phyloP scores from a whole-genome alignment of 106 monocot genomes.

The Phalaenopsis equestris region DNA sequence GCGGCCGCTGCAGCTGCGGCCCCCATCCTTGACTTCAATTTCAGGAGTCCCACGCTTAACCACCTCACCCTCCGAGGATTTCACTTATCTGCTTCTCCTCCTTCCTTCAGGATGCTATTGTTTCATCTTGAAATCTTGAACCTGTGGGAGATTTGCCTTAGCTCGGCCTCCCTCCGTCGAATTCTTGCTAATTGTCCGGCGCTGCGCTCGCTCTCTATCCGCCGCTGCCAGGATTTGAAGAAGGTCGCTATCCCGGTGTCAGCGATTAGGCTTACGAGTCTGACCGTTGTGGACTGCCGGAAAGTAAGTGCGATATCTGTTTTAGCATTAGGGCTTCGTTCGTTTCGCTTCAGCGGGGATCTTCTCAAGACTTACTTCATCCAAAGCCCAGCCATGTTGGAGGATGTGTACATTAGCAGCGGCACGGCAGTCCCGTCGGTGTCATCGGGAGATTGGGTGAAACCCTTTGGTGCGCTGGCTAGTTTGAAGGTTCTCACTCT shows the following conservation, averaged over 20 bases:
- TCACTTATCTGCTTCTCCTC: slow-evolving; percentile 6
- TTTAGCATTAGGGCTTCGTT: slow-evolving; percentile 11
- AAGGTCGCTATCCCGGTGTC: slow-evolving; percentile 11
- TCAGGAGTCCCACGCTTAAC: slow-evolving; percentile 10
- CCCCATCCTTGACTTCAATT: slow-evolving; percentile 13
- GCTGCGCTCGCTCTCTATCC: slow-evolving; percentile 23
- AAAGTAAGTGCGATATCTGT: slow-evolving; percentile 13
- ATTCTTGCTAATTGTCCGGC: slow-evolving; percentile 19
- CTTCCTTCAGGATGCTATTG: neutral
- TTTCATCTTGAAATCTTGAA: slow-evolving; percentile 16
- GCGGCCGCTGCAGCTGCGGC: neutral
- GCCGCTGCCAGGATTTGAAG: slow-evolving; percentile 19
- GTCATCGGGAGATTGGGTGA: slow-evolving; percentile 22
- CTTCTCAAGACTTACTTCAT: slow-evolving; percentile 11
- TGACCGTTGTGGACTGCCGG: slow-evolving; percentile 30
- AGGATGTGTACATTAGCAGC: slow-evolving; percentile 30
- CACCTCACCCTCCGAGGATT: slow-evolving; percentile 21
- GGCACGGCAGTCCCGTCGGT: slow-evolving; percentile 9
- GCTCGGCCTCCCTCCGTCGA: slow-evolving; percentile 22
- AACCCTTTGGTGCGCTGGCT: slow-evolving; percentile 8
- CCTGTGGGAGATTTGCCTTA: slow-evolving; percentile 10
- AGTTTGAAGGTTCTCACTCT: slow-evolving; percentile 26
- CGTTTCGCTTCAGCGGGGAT: slow-evolving; percentile 31
- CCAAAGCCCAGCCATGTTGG: neutral
- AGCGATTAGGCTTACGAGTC: slow-evolving; percentile 9